Evolutionary conservation across 768 basidiomycete genomes (phyloP).

Genomic region (Pulveroboletus sp.): DNA sequence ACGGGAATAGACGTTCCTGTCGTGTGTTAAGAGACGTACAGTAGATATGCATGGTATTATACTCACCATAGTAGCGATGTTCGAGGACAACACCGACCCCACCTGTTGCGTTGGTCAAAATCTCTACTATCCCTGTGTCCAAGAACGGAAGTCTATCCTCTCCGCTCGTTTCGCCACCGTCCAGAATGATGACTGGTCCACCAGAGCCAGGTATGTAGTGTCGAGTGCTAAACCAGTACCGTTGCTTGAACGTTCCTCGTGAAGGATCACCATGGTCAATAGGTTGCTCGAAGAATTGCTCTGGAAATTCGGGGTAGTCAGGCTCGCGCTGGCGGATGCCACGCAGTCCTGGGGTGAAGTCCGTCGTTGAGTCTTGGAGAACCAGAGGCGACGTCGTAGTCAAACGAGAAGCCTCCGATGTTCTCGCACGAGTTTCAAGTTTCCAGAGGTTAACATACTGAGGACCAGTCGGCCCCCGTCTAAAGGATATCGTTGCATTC

Average conservation of each 20-base stretch:
- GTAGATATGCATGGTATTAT: not conserved
- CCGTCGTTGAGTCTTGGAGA: conserved; percentile 18
- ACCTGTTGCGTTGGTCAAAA: conserved; percentile 77
- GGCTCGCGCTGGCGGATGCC: conserved; percentile 7
- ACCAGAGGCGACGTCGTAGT: conserved; percentile 15
- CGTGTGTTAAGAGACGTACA: not conserved
- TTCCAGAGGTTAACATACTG: conserved; percentile 67
- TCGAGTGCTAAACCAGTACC: conserved; percentile 88
- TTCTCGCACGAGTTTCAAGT: conserved; percentile 31
- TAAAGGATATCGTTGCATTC: conserved; percentile 7
- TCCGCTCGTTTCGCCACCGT: conserved; percentile 91
- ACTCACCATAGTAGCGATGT: conserved; percentile 80
- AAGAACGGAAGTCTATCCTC: conserved; percentile 50
- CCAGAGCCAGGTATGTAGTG: conserved; percentile 68
- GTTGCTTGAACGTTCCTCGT: conserved; percentile 69
- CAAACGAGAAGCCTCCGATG: conserved; percentile 12
- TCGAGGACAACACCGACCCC: conserved; percentile 90
- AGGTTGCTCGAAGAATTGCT: conserved; percentile 76
- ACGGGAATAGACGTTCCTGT: conserved; percentile 74
- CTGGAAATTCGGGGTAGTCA: conserved; percentile 40
- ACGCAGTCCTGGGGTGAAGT: conserved; percentile 4
- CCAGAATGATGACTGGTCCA: conserved; percentile 84
- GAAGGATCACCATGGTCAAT: conserved; percentile 71
- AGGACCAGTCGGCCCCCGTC: conserved; percentile 35
- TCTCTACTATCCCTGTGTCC: conserved; percentile 82